These are phyloP conservation scores for Neophaeococcomyces aloes DNA, from an alignment of 2,329 filamentous ascomycete species.

Conservation along the genomic window DNA sequence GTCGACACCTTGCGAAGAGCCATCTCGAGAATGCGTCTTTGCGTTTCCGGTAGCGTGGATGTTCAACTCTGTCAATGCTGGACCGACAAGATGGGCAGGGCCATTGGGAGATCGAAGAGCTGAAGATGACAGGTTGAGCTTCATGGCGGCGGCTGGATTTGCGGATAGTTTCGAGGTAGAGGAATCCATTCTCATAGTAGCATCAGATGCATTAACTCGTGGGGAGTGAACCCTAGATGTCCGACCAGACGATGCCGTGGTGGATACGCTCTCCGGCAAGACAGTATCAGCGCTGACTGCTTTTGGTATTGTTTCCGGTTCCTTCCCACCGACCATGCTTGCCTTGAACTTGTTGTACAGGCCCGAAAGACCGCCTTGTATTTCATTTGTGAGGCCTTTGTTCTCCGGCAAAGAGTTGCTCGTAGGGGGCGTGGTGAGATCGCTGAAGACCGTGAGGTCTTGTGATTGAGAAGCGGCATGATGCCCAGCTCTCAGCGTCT, in stretches of 20 bases:
- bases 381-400: constrained; percentile 59
- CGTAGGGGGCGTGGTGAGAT: constrained; percentile 59
- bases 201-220: constrained; percentile 12
- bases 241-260: constrained; percentile 15
- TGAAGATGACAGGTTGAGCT: constrained; percentile 25
- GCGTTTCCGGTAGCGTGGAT: constrained; percentile 26
- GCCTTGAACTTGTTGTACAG: constrained; percentile 78
- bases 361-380: constrained; percentile 79
- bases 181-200: background rate
- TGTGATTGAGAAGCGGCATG: constrained; percentile 76
- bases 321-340: constrained; percentile 62
- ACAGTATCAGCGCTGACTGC: constrained; percentile 1
- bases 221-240: constrained; percentile 18
- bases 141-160: background rate
- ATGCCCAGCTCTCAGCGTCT: constrained; percentile 78
- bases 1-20: constrained; percentile 11
- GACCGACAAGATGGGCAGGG: constrained; percentile 31
- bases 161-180: background rate
- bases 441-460: constrained; percentile 83
- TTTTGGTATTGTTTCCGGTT: constrained; percentile 23
- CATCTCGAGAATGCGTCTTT: constrained; percentile 16
- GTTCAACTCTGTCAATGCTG: constrained; percentile 37
- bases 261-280: constrained; percentile 10
- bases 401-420: constrained; percentile 54
- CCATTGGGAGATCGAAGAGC: constrained; percentile 30